Conservation (phyloP, 2,329 filamentous ascomycete genomes). For the Elsinoe arachidis region DNA sequence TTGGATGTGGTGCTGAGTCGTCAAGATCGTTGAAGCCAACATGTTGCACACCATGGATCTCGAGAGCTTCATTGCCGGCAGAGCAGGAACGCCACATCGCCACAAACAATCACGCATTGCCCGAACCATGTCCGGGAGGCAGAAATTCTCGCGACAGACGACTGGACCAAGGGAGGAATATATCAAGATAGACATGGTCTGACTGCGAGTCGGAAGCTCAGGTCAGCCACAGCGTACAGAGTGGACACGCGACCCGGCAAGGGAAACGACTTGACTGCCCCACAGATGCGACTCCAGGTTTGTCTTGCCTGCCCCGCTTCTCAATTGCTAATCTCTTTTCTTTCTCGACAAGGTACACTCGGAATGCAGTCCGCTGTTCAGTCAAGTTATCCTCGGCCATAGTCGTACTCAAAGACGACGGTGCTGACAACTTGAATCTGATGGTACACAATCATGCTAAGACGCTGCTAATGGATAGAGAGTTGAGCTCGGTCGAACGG, state of each 20-base stretch:
- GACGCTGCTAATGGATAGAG: background rate
- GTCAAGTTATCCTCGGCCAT: background rate
- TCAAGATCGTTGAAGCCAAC: constrained; percentile 1
- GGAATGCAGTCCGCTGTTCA: background rate
- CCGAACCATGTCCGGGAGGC: background rate
- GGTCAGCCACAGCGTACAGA: background rate
- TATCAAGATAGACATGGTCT: background rate
- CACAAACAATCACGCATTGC: background rate
- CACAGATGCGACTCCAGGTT: background rate
- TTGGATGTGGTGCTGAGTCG: background rate
- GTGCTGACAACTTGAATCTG: no score
- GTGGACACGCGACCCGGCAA: background rate
- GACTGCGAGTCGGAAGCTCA: background rate
- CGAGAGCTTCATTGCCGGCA: background rate
- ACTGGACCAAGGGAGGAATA: constrained; percentile 3
- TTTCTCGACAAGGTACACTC: background rate
- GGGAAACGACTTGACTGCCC: background rate
- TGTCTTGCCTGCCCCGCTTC: background rate
- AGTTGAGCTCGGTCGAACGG: constrained; percentile 12
- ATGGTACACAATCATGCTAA: background rate
- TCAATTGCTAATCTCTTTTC: background rate
- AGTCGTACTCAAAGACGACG: no score
- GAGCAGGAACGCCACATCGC: background rate
- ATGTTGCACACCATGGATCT: background rate
- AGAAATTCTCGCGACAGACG: background rate